phyloP scores from a whole-genome alignment of 2,329 filamentous ascomycete species.

The Neopestalotiopsis rosae region DNA sequence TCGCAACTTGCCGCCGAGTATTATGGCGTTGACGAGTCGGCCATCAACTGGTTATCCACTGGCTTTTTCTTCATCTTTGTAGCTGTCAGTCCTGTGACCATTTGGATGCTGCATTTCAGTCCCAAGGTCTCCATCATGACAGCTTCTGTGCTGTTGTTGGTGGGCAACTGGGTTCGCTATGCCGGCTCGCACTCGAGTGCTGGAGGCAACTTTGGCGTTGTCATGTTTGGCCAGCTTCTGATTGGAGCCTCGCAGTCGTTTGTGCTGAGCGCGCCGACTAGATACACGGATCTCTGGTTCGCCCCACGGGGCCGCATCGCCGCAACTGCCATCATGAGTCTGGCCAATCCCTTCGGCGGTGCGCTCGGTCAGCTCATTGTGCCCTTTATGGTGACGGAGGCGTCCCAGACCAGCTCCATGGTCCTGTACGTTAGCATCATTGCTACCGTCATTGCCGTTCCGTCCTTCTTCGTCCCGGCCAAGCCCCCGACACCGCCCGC shows the following conservation, averaged over 20 bases:
- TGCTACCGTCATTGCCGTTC: conserved; percentile 64
- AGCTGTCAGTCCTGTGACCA: conserved; percentile 70
- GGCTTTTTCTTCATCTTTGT: conserved; percentile 87
- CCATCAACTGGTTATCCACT: conserved; percentile 93
- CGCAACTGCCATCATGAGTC: conserved; percentile 82
- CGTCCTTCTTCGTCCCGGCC: conserved; percentile 81
- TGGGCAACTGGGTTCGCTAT: conserved; percentile 93
- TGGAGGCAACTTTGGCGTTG: conserved; percentile 72
- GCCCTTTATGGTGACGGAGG: conserved; percentile 72
- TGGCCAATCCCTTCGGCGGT: conserved; percentile 90
- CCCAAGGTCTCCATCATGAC: conserved; percentile 79
- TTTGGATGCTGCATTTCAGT: conserved; percentile 80
- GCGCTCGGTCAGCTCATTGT: conserved; percentile 87
- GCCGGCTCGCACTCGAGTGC: conserved; percentile 62
- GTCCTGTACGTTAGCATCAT: conserved; percentile 71
- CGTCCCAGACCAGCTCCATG: conserved; percentile 75
- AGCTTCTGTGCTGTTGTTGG: conserved; percentile 73
- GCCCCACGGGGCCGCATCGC: conserved; percentile 81
- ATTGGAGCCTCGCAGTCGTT: conserved; percentile 92
- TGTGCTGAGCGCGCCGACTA: conserved; percentile 84
- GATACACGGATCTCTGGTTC: conserved; percentile 96
- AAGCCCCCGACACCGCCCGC: conserved; percentile 79
- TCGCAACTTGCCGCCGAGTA: conserved; percentile 75
- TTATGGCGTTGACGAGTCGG: conserved; percentile 75
- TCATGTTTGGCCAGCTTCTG: conserved; percentile 91